phyloP scores from a whole-genome alignment of 805 yeast genomes.

The Lipomyces spencermartinsiae region DNA sequence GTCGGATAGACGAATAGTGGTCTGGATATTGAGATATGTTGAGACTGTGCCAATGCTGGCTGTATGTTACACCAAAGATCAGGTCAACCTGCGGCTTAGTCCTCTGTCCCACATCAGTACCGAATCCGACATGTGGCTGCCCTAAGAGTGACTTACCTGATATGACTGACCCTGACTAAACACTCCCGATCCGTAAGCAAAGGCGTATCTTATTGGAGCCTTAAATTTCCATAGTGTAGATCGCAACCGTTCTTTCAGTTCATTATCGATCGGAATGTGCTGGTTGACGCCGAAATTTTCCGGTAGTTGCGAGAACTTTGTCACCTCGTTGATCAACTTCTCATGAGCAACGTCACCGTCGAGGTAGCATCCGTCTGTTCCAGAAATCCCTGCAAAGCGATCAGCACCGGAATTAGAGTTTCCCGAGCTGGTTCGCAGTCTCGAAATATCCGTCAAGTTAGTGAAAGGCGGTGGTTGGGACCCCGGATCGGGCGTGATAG shows the following conservation, averaged over 20 bases:
- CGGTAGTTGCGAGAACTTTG: slow-evolving; percentile 54
- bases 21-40: slow-evolving; percentile 70
- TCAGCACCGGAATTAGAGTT: neutral
- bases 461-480: slow-evolving; percentile 1
- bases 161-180: slow-evolving; percentile 67
- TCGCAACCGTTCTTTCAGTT: slow-evolving; percentile 54
- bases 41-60: slow-evolving; percentile 75
- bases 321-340: slow-evolving; percentile 25
- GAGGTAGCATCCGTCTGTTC: neutral
- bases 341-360: slow-evolving; percentile 7
- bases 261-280: slow-evolving; percentile 54
- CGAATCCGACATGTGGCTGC: neutral
- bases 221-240: slow-evolving; percentile 62
- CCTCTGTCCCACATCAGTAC: slow-evolving; percentile 30
- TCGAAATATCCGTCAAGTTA: neutral
- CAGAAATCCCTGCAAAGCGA: neutral
- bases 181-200: slow-evolving; percentile 96
- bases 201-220: slow-evolving; percentile 77
- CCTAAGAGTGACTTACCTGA: slow-evolving; percentile 1
- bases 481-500: neutral
- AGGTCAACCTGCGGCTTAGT: slow-evolving; percentile 78
- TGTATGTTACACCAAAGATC: slow-evolving; percentile 78
- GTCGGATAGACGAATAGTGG: slow-evolving; percentile 77
- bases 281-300: slow-evolving; percentile 67
- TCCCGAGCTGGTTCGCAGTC: neutral